Percentiles rank a stretch among this genome's conserved stretches.
These are phyloP conservation scores for Peribolospora baueri DNA, from an alignment of 768 basidiomycete genomes.

Conservation along the genomic window DNA sequence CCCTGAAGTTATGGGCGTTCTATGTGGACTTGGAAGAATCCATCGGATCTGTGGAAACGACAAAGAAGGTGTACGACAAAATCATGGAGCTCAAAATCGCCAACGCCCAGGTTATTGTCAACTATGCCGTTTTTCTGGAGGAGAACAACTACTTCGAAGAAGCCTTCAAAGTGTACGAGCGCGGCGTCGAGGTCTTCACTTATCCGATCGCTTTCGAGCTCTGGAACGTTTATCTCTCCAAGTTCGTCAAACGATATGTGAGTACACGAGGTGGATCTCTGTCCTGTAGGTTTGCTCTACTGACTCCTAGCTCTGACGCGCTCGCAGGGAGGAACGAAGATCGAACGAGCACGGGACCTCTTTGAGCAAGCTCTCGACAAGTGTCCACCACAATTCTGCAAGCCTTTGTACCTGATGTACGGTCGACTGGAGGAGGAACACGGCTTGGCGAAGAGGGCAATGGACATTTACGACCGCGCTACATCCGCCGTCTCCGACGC, in stretches of 20 bases:
- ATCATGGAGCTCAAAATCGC: constrained; percentile 90
- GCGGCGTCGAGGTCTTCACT: constrained; percentile 88
- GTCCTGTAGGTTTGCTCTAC: not conserved
- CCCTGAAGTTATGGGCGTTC: constrained; percentile 94
- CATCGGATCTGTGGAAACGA: constrained; percentile 71
- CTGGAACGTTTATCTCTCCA: constrained; percentile 95
- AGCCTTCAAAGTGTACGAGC: constrained; percentile 93
- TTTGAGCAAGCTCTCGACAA: constrained; percentile 96
- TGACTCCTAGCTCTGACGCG: not conserved
- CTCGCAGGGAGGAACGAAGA: constrained; percentile 58
- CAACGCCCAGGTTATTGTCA: constrained; percentile 90
- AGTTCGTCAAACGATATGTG: constrained; percentile 90
- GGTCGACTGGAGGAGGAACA: constrained; percentile 84
- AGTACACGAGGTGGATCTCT: constrained; percentile 16
- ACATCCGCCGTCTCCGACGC: constrained; percentile 59
- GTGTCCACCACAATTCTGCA: constrained; percentile 82
- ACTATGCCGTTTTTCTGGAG: constrained; percentile 88
- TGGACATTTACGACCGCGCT: constrained; percentile 87
- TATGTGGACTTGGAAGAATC: constrained; percentile 95
- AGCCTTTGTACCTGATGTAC: constrained; percentile 86
- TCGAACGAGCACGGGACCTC: constrained; percentile 86
- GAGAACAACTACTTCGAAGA: constrained; percentile 98
- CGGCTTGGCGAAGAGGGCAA: constrained; percentile 82
- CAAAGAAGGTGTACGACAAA: constrained; percentile 85
- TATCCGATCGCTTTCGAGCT: constrained; percentile 96